These are phyloP conservation scores for Aspergillus udagawae DNA, from an alignment of 2,329 filamentous ascomycete genomes.

Conservation along the genomic window DNA sequence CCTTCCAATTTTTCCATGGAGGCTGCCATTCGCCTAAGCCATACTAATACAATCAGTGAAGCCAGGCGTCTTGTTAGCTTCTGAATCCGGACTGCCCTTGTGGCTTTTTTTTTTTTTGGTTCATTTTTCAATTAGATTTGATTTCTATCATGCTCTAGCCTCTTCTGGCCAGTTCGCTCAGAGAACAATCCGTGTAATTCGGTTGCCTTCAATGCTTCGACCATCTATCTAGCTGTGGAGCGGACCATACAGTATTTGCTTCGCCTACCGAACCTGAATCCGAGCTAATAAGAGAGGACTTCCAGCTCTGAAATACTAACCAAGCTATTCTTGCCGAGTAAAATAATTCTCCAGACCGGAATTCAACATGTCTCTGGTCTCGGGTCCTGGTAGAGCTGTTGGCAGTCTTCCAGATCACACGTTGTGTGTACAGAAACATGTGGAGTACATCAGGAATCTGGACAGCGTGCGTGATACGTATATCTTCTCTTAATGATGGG, in stretches of 20 bases:
- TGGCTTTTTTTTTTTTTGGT: neutral
- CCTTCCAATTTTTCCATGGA: neutral
- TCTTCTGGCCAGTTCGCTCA: neutral
- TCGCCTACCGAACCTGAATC: neutral
- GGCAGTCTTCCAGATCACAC: slow-evolving; percentile 44
- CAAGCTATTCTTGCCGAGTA: neutral
- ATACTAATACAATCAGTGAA: neutral
- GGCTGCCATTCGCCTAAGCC: neutral
- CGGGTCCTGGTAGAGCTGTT: slow-evolving; percentile 55
- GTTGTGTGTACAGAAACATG: slow-evolving; percentile 64
- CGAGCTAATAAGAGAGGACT: neutral
- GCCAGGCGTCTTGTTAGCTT: neutral
- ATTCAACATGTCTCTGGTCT: slow-evolving; percentile 54
- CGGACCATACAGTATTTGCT: neutral
- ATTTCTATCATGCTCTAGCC: neutral
- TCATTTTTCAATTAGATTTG: neutral
- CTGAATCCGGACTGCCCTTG: neutral
- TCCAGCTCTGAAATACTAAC: neutral
- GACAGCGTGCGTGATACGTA: slow-evolving; percentile 63
- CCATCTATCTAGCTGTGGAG: neutral
- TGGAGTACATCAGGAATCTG: slow-evolving; percentile 87
- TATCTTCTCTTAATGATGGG: slow-evolving; percentile 16
- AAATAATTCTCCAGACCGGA: neutral
- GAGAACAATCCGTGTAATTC: neutral
- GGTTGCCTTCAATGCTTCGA: neutral